A percentile compares a stretch with the other conserved stretches of the same genome.
Conservation (phyloP, 192 early-diverging fungal genomes). For the Pilobolus umbonatus region DNA sequence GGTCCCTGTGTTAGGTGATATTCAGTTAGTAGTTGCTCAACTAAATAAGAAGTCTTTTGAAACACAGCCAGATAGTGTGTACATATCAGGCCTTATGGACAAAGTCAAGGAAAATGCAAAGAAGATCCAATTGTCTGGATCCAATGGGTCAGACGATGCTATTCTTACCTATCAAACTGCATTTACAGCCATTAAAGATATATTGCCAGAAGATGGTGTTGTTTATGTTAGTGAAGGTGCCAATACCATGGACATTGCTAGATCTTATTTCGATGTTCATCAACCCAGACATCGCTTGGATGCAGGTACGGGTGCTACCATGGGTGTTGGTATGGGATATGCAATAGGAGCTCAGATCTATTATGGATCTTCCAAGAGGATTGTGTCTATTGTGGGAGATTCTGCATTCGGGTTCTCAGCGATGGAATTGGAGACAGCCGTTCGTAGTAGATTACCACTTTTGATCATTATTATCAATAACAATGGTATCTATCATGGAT, state of each 20-base stretch:
- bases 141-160: constrained; percentile 34
- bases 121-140: constrained; percentile 34
- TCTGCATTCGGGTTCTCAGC: constrained; percentile 79
- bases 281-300: constrained; percentile 61
- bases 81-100: constrained; percentile 25
- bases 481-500: constrained; percentile 70
- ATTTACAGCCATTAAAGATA: constrained; percentile 59
- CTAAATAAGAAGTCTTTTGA: constrained; percentile 19
- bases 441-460: constrained; percentile 55
- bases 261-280: constrained; percentile 62
- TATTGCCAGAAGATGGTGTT: constrained; percentile 43
- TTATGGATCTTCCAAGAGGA: constrained; percentile 43
- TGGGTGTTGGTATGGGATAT: constrained; percentile 78
- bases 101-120: constrained; percentile 42
- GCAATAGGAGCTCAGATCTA: constrained; percentile 62
- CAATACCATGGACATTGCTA: constrained; percentile 77
- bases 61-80: constrained; percentile 5
- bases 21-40: constrained; percentile 52
- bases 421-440: constrained; percentile 73
- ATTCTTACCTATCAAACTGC: constrained; percentile 68
- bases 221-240: constrained; percentile 71
- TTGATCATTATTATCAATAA: constrained; percentile 76
- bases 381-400: constrained; percentile 70
- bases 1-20: constrained; percentile 56
- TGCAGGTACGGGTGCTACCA: constrained; percentile 70